Conservation (phyloP, 805 yeast genomes). For the Suhomyces kilbournensis region DNA sequence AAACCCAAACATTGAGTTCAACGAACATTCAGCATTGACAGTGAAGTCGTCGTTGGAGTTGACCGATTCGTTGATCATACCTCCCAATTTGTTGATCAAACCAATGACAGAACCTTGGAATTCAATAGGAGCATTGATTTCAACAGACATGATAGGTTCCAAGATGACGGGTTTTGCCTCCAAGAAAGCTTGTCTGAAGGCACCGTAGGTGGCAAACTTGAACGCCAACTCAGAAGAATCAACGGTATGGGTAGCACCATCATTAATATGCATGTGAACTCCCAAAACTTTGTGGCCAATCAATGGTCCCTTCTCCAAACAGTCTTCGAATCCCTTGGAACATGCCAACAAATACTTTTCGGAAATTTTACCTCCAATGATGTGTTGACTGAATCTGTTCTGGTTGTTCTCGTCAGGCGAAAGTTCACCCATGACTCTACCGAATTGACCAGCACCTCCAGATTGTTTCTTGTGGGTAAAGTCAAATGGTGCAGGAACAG, state of each 20-base stretch:
- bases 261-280: slow-evolving; percentile 88
- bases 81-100: slow-evolving; percentile 85
- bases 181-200: slow-evolving; percentile 88
- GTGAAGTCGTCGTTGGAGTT: slow-evolving; percentile 94
- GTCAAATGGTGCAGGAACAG: slow-evolving; percentile 72
- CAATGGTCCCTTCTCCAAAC: slow-evolving; percentile 93
- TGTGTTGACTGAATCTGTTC: slow-evolving; percentile 77
- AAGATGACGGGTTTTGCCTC: slow-evolving; percentile 81
- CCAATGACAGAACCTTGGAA: slow-evolving; percentile 94
- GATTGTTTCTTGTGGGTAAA: slow-evolving; percentile 96
- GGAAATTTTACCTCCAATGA: slow-evolving; percentile 96
- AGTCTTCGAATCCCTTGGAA: slow-evolving; percentile 92
- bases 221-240: slow-evolving; percentile 96
- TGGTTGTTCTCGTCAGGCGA: slow-evolving; percentile 55
- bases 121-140: slow-evolving; percentile 91
- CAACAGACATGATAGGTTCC: slow-evolving; percentile 95
- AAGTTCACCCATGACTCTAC: slow-evolving; percentile 87
- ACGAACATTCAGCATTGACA: slow-evolving; percentile 91
- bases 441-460: slow-evolving; percentile 99
- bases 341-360: slow-evolving; percentile 94
- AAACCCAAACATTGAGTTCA: slow-evolving; percentile 93
- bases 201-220: slow-evolving; percentile 87
- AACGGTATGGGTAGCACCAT: slow-evolving; percentile 96
- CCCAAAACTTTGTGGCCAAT: slow-evolving; percentile 94
- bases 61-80: slow-evolving; percentile 90